Evolutionary conservation across 106 monocot species (phyloP), one percentile per base, ranked within the genome.

Genomic region (Dioscorea dumetorum): DNA sequence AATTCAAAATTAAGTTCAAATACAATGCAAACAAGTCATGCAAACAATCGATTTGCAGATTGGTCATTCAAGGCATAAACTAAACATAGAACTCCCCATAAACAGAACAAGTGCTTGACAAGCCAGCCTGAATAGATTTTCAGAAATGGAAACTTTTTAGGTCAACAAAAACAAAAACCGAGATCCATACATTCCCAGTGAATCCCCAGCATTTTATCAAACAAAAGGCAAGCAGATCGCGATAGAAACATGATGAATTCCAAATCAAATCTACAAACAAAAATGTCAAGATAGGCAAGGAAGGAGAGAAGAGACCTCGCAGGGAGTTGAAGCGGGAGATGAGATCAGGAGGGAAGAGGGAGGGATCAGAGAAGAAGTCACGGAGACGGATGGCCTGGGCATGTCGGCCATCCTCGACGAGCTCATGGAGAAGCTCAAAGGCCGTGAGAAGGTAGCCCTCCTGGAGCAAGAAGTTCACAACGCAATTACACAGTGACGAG

Each of bases 371-470:
- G 82, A 97, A 97, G 80, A 82, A 89, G 20, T 84, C 78, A 61
- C 75, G 78, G 58, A 97, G 91, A 60, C 95, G 95, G 70, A 97
- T 91, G 69, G 91, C 86, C 73, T 91, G 95, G 67, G 86, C 89
- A 24, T 97, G 72, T 73, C 95, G 84, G 22, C 95, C 91, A 63
- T 97, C 95, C 63, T 97, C 95, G 16, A 84, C 68, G 68, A 97
- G 91, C 78, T 97, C 95, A 73, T 97, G 95, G 64, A 97, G 80
- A 61, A 97, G 84, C 89, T 97, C 95, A 74, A 97, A 92, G 16
- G 95, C 95, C 21, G 91, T 92, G 60, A 97, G 87, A 23, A 80
- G 74, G 63, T 97, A 97, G n/a, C 77, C 78, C 80, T 97, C 95
- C 72, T 92, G 77, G 49, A 97, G 75, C 56, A 97, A 75, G 76